Evolutionary conservation across 2,329 filamentous ascomycete species (phyloP).

Genomic region (Fusarium oxysporum): DNA sequence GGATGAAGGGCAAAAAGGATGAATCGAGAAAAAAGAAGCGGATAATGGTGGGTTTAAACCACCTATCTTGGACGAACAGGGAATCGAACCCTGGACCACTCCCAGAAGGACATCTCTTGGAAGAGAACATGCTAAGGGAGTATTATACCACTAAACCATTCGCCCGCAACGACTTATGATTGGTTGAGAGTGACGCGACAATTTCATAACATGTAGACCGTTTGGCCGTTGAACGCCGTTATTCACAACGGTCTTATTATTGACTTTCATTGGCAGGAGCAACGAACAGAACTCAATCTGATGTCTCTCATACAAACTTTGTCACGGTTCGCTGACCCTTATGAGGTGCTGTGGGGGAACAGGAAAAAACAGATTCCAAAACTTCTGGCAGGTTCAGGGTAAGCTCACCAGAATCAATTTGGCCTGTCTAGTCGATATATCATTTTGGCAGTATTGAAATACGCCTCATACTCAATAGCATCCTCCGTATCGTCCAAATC

Average conservation of each 20-base stretch:
- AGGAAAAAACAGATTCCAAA: fast-evolving
- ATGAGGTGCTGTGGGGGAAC: no score
- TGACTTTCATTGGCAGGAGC: fast-evolving
- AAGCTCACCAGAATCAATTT: background rate
- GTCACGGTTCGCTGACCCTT: fast-evolving
- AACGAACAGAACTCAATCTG: fast-evolving
- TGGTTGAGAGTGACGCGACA: fast-evolving
- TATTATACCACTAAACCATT: slow-evolving; percentile 34
- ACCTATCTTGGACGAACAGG: slow-evolving; percentile 31
- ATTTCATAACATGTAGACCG: fast-evolving
- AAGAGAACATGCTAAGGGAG: slow-evolving; percentile 24
- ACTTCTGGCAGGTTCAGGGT: background rate
- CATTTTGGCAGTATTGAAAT: slow-evolving; percentile 39
- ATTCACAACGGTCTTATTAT: fast-evolving
- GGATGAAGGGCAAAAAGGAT: background rate
- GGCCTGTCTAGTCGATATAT: background rate
- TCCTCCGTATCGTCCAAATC: slow-evolving; percentile 47
- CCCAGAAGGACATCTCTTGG: background rate
- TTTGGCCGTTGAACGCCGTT: fast-evolving
- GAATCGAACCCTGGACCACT: slow-evolving; percentile 38
- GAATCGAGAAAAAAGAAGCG: background rate
- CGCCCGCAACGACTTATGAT: slow-evolving; percentile 9
- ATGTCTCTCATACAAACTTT: fast-evolving
- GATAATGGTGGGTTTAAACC: slow-evolving; percentile 19
- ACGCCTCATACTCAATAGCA: slow-evolving; percentile 59